phyloP scores from a whole-genome alignment of 2,329 filamentous ascomycete species.

The Teratosphaeria nubilosa region DNA sequence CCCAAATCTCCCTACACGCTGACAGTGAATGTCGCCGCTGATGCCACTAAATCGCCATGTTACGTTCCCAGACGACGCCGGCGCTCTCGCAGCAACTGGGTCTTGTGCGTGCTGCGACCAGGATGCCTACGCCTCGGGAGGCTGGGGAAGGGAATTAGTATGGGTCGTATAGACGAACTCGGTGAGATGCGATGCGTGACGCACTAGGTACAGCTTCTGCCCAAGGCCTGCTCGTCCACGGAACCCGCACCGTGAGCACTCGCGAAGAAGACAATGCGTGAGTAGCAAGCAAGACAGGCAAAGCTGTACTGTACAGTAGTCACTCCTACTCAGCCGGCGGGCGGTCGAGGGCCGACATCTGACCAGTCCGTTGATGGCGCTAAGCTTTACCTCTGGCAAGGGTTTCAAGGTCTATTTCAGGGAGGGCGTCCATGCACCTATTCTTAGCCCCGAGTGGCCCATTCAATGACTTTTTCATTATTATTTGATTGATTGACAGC shows the following conservation, averaged over 20 bases:
- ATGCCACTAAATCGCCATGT: background rate
- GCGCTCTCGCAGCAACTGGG: background rate
- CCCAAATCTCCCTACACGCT: background rate
- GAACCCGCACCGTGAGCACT: background rate
- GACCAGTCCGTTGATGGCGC: background rate
- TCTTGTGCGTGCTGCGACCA: background rate
- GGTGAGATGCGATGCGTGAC: background rate
- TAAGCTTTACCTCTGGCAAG: background rate
- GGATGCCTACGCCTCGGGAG: background rate
- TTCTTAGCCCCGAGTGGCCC: background rate
- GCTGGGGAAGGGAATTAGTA: background rate
- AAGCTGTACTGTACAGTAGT: background rate
- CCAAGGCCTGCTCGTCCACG: background rate
- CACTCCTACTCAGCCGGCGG: background rate
- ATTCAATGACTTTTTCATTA: background rate
- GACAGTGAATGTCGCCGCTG: background rate
- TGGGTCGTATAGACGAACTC: background rate
- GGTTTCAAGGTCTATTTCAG: background rate
- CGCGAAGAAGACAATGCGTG: background rate
- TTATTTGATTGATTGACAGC: background rate
- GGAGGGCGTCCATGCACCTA: background rate
- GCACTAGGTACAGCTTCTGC: background rate
- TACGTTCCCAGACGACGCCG: background rate
- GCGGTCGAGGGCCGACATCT: background rate
- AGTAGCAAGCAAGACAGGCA: background rate